Evolutionary conservation across 2,329 filamentous ascomycete genomes (phyloP).

Genomic region (Colletotrichum eremochloae): DNA sequence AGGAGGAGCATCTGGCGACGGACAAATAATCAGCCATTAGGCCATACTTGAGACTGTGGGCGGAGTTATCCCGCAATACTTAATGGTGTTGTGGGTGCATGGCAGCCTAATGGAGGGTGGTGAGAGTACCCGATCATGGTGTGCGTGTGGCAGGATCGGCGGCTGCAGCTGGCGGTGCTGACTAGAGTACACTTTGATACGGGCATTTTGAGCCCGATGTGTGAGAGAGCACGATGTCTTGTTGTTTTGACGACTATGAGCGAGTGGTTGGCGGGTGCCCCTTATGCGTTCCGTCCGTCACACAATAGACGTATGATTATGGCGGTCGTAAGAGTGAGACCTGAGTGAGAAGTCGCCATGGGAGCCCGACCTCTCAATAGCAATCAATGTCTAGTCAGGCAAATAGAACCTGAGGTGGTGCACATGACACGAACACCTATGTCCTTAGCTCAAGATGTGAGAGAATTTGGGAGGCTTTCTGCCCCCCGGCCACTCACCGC

Average conservation of each 20-base stretch:
- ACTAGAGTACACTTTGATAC: constrained; percentile 31
- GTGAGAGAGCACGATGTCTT: constrained; percentile 18
- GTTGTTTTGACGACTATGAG: constrained; percentile 9
- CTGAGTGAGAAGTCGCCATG: background rate
- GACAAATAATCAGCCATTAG: constrained; percentile 2
- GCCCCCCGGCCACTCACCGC: constrained; percentile 15
- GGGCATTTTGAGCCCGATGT: constrained; percentile 28
- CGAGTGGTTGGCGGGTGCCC: background rate
- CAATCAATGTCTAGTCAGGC: no score
- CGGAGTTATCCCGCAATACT: constrained; percentile 7
- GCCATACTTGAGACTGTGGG: constrained; percentile 23
- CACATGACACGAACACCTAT: background rate
- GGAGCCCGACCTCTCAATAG: background rate
- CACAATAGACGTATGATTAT: background rate
- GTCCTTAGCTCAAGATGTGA: background rate
- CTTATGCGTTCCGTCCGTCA: background rate
- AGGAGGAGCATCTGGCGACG: constrained; percentile 11
- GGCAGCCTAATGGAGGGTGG: constrained; percentile 31
- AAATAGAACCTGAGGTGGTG: background rate
- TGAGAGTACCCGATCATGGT: constrained; percentile 32
- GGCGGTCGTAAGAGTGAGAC: background rate
- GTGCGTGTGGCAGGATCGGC: constrained; percentile 42
- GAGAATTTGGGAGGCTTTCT: background rate
- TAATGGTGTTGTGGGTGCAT: constrained; percentile 33
- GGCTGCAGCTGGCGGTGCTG: constrained; percentile 32